Evolutionary conservation across 2,329 filamentous ascomycete species (phyloP), one percentile per base, ranked within the genome.

Genomic region (Penicillium sp.): DNA sequence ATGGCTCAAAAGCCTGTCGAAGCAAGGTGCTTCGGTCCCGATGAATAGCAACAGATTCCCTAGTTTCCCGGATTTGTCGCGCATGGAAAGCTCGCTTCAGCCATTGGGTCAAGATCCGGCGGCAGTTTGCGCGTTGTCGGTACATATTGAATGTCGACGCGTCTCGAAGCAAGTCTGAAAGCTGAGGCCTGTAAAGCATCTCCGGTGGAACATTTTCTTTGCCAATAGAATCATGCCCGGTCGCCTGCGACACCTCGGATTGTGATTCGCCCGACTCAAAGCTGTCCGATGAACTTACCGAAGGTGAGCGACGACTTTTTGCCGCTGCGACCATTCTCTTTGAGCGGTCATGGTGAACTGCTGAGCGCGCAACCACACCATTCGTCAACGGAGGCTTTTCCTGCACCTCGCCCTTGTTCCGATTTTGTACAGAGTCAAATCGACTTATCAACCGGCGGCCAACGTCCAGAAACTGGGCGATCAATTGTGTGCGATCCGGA

Each of bases 11-110:
- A 0, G 81, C 82, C 62, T 83, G 78, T 39, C 78, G 80, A 49
- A 87, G 72, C 20, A 88, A 75, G 8, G 80, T 81, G 14, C 72
- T 69, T 34, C 78, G 77, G 67, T 88, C 84, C 54, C 81, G 79
- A 20, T 78, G 77, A 8, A 73, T 62, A n/a, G 86, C 83, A 55
- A 79, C 73, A 12, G 71, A 63, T 58, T 79, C 74, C 65, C 81
- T 76, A 28, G 74, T 68, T 35, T 69, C 63, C 57, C 74, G 77
- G 35, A 71, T 65, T 53, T 79, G 71, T 55, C 71, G 71, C 35
- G 69, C 62, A 58, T 78, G 72, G 52, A 73, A 68, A 56, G 80
- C 77, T 52, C 74, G 73, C 58, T 80, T 76, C 52, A 79, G 76
- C 84, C 83, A 85, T 60, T 73, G 75, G 31, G 76, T 75, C 35